Evolutionary conservation across 2,329 filamentous ascomycete species (phyloP).

Genomic region (Trichoderma polysporum): DNA sequence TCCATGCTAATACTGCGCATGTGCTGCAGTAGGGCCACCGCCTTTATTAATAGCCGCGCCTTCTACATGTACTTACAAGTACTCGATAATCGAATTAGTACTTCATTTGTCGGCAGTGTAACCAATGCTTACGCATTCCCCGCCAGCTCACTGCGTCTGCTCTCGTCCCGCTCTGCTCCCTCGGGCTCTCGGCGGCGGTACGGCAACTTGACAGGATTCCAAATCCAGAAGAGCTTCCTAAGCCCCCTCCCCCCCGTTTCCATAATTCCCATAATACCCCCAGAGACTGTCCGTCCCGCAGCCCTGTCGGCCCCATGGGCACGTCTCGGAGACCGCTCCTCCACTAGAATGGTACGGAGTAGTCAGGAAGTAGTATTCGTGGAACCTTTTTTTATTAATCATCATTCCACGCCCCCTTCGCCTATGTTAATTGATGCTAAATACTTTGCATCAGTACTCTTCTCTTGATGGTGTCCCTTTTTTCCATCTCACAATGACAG

Average conservation of each 20-base stretch:
- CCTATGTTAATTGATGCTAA: neutral
- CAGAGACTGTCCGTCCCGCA: neutral
- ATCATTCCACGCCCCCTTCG: neutral
- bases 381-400: neutral
- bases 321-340: neutral
- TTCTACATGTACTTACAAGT: neutral
- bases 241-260: too few relatives aligned
- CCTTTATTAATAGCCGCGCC: conserved; percentile 3
- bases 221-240: neutral
- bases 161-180: neutral
- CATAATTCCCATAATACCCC: neutral
- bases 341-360: too few relatives aligned
- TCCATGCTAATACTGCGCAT: neutral
- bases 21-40: neutral
- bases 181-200: neutral
- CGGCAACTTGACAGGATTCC: conserved; percentile 1
- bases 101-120: conserved; percentile 4
- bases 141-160: neutral
- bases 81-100: neutral
- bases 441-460: neutral
- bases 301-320: conserved; percentile 8
- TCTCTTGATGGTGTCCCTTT: too few relatives aligned
- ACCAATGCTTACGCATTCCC: conserved; percentile 6
- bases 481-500: too few relatives aligned
- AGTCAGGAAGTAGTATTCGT: too few relatives aligned